These are phyloP conservation scores for Brachypodium distachyon DNA, from an alignment of 202 grass and related monocot species.

Conservation along the genomic window DNA sequence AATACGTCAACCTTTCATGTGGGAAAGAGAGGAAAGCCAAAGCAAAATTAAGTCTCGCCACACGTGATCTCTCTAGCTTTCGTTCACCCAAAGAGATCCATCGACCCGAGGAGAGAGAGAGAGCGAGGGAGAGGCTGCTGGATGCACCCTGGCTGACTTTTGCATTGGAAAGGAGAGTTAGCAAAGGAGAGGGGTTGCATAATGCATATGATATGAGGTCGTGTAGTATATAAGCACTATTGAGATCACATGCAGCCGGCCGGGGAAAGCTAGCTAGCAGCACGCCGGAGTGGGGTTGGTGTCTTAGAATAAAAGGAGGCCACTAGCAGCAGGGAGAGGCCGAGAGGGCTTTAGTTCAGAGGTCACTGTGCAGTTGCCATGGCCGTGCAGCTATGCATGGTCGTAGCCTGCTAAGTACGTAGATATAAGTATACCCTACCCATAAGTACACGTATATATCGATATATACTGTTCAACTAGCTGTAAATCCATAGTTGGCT, in stretches of 20 bases:
- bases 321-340: not conserved
- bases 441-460: not conserved
- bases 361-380: not conserved
- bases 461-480: not conserved
- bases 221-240: slow-evolving; percentile 40
- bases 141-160: slow-evolving; percentile 46
- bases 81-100: slow-evolving; percentile 9
- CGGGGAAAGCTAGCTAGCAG: slow-evolving; percentile 8
- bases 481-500: not conserved
- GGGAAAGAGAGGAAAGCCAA: not conserved
- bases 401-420: slow-evolving; percentile 1
- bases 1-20: slow-evolving; percentile 26
- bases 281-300: no score
- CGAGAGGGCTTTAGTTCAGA: not conserved
- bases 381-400: slow-evolving; percentile 5
- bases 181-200: not conserved
- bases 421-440: no score
- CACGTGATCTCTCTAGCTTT: slow-evolving; percentile 48
- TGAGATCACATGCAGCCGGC: slow-evolving; percentile 27
- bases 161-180: slow-evolving; percentile 30
- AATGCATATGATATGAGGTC: slow-evolving; percentile 21
- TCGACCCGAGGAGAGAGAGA: not conserved
- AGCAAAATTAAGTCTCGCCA: not conserved
- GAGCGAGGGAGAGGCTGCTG: not conserved
- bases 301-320: slow-evolving; percentile 37